A percentile compares a stretch with the other conserved stretches of the same genome.
Evolutionary conservation across 306 rosid species (phyloP).

Genomic region (Gleditsia sinensis): DNA sequence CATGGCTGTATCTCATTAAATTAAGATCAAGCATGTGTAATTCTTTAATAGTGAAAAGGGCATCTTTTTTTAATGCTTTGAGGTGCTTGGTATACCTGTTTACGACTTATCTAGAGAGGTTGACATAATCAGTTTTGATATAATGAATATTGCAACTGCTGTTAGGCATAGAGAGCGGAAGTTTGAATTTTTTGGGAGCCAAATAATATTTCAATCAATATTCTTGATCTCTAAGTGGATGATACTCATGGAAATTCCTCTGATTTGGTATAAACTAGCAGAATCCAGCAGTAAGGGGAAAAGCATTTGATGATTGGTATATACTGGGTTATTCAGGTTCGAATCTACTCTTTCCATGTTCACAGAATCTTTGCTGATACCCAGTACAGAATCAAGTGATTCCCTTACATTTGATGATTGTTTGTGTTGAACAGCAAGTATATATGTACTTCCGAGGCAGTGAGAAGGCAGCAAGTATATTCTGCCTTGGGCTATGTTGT

Average conservation of each 20-base stretch:
- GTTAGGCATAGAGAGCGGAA: neutral
- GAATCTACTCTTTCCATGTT: neutral
- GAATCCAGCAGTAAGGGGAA: slow-evolving; percentile 54
- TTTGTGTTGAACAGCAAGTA: slow-evolving; percentile 71
- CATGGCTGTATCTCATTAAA: too few relatives aligned
- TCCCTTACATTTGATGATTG: slow-evolving; percentile 15
- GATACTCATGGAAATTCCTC: slow-evolving; percentile 26
- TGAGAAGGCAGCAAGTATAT: slow-evolving; percentile 87
- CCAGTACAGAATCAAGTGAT: neutral
- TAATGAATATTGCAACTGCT: neutral
- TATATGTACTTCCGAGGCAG: slow-evolving; percentile 95
- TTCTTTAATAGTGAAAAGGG: too few relatives aligned
- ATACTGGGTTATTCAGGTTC: slow-evolving; percentile 97
- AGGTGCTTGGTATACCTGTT: neutral
- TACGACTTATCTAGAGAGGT: neutral
- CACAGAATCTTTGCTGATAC: neutral
- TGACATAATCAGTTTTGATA: neutral
- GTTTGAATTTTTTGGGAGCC: neutral
- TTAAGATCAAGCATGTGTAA: too few relatives aligned
- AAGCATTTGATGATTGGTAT: slow-evolving; percentile 59
- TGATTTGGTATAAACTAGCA: slow-evolving; percentile 21
- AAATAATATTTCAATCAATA: slow-evolving; percentile 6
- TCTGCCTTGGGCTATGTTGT: slow-evolving; percentile 65
- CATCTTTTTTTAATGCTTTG: too few relatives aligned
- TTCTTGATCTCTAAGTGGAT: neutral